These are phyloP conservation scores for Penicillium antarcticum DNA, from an alignment of 495 filamentous ascomycete species.

Conservation along the genomic window DNA sequence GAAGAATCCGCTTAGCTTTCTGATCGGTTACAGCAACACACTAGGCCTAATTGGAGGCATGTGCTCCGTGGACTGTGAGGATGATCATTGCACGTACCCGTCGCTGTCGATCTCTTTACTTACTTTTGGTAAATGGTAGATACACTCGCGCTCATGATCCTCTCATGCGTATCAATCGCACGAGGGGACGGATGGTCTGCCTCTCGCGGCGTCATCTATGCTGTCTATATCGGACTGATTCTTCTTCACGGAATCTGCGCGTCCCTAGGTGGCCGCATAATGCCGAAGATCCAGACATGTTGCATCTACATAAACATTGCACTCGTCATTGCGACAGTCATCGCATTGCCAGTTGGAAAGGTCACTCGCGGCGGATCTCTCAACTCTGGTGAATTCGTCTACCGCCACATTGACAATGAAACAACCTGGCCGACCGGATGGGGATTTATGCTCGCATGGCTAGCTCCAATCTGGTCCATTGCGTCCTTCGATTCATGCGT, in stretches of 20 bases:
- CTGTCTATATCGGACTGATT: constrained; percentile 57
- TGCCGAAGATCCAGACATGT: constrained; percentile 63
- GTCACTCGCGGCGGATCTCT: constrained; percentile 25
- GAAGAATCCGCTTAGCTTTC: constrained; percentile 59
- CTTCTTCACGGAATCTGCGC: constrained; percentile 55
- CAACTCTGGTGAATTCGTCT: constrained; percentile 38
- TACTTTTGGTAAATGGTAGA: constrained; percentile 27
- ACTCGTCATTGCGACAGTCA: constrained; percentile 61
- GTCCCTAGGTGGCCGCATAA: constrained; percentile 50
- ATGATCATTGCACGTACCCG: background rate
- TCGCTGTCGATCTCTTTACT: background rate
- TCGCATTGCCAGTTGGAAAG: constrained; percentile 62
- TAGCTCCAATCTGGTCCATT: constrained; percentile 66
- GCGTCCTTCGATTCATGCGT: constrained; percentile 52
- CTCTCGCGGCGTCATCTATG: constrained; percentile 57
- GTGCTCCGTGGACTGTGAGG: constrained; percentile 55
- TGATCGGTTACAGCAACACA: constrained; percentile 70
- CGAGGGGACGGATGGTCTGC: constrained; percentile 60
- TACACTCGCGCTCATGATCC: constrained; percentile 49
- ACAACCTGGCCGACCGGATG: constrained; percentile 59
- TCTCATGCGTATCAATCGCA: constrained; percentile 56
- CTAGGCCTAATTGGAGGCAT: constrained; percentile 64
- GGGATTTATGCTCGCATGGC: constrained; percentile 65
- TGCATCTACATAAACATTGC: constrained; percentile 61
- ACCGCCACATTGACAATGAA: constrained; percentile 45